Percentiles rank a stretch among this genome's conserved stretches.
Conservation (phyloP, 139 green algal species). For the Micractinium conductrix region DNA sequence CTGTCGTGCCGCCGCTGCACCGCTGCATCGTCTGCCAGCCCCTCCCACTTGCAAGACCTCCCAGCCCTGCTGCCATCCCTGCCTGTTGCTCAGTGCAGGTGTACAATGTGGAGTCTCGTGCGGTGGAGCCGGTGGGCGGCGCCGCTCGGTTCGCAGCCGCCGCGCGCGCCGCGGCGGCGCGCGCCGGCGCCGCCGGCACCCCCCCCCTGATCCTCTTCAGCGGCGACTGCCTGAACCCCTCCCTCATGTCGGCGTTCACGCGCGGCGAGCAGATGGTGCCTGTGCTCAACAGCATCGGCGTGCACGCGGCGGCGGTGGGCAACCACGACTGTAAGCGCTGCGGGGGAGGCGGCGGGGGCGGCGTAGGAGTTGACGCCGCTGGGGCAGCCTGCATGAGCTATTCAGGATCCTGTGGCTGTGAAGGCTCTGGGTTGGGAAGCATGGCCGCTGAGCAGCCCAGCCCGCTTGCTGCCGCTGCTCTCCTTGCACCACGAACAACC, state of each 20-base stretch:
- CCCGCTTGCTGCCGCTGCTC: too few relatives aligned
- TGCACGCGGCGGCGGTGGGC: slow-evolving; percentile 49
- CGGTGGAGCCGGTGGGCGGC: slow-evolving; percentile 68
- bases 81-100: slow-evolving; percentile 32
- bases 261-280: slow-evolving; percentile 81
- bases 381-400: too few relatives aligned
- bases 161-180: slow-evolving; percentile 17
- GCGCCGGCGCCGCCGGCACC: slow-evolving; percentile 35
- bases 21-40: not conserved
- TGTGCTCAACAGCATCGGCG: slow-evolving; percentile 72
- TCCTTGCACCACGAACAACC: too few relatives aligned
- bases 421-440: too few relatives aligned
- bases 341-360: too few relatives aligned
- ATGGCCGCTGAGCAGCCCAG: too few relatives aligned
- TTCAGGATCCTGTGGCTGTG: too few relatives aligned
- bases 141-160: slow-evolving; percentile 58
- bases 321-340: slow-evolving; percentile 27
- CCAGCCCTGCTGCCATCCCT: not conserved
- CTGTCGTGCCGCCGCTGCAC: not conserved
- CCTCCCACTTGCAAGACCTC: not conserved
- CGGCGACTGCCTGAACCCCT: slow-evolving; percentile 80
- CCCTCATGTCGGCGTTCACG: slow-evolving; percentile 75
- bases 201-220: slow-evolving; percentile 88
- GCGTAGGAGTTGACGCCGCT: too few relatives aligned
- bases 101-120: slow-evolving; percentile 69